Conservation (phyloP, 1,284 basidiomycete species). For the Boletellus deceptivus region DNA sequence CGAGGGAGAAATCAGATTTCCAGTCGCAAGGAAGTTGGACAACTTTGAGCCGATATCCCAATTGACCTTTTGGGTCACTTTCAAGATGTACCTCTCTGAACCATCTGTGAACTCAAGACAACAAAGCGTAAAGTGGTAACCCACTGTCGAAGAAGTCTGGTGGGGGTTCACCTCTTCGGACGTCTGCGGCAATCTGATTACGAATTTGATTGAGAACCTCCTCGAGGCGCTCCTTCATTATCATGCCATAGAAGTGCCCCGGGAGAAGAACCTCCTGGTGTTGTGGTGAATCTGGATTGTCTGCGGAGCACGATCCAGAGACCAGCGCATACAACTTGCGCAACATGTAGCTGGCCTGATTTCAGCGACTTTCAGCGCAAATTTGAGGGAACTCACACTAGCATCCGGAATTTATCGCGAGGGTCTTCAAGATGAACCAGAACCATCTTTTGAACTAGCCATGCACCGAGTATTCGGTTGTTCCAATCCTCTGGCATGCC, state of each 20-base stretch:
- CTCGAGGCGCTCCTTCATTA: slow-evolving; percentile 96
- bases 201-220: slow-evolving; percentile 83
- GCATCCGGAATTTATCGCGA: slow-evolving; percentile 95
- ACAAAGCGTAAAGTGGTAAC: slow-evolving; percentile 27
- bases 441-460: slow-evolving; percentile 84
- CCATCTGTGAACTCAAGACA: slow-evolving; percentile 8
- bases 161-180: slow-evolving; percentile 66
- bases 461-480: slow-evolving; percentile 80
- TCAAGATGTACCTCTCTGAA: slow-evolving; percentile 80
- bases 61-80: slow-evolving; percentile 76
- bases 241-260: slow-evolving; percentile 92
- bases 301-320: slow-evolving; percentile 86
- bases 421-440: slow-evolving; percentile 88
- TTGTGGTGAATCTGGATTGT: slow-evolving; percentile 99
- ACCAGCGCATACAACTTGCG: slow-evolving; percentile 94
- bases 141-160: slow-evolving; percentile 87
- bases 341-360: slow-evolving; percentile 78
- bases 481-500: slow-evolving; percentile 93
- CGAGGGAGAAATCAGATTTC: slow-evolving; percentile 92
- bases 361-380: slow-evolving; percentile 13
- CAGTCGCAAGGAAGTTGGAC: slow-evolving; percentile 95
- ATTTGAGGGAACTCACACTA: slow-evolving; percentile 56
- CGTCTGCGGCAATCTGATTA: slow-evolving; percentile 72
- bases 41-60: slow-evolving; percentile 92
- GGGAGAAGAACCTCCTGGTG: slow-evolving; percentile 98